Evolutionary conservation across 306 rosid species (phyloP), one percentile per base, ranked within the genome.

Genomic region (Malus asiatica): DNA sequence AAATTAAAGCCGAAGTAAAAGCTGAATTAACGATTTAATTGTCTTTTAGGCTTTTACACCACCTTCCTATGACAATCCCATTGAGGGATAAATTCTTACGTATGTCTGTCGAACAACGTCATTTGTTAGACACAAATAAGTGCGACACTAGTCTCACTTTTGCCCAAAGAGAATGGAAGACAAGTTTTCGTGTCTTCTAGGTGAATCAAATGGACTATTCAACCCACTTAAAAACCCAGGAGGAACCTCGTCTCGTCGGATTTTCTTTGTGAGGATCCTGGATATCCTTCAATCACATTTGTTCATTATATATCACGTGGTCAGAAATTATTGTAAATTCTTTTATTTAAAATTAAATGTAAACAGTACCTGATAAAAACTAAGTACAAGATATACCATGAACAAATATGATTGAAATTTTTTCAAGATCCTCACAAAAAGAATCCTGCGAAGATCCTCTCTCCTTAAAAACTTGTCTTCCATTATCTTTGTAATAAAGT

Each of bases 331-430:
- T 38, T 35, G 2, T 35, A 35, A 35, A 35, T 35, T 35, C 1
- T 35, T 35, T 1, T 6, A 38, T 38, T 38, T 7, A 6, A 38
- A 38, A 38, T 1, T 1, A 0, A 38, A 38, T 38, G 0, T 7
- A 38, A 1, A 38, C 2, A 7, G 0, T 1, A 38, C 0, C 0
- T 1, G 0, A 38, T 7, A 35, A 35, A 35, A 35, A 6, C 0
- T 35, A 0, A 35, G 0, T 0, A 0, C 0, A 35, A 0, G 0
- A 35, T 35, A 0, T 1, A 35, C 2, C 0, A 35, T 7, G 0
- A 35, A 35, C 0, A 0, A 7, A 35, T 7, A 0, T 35, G 1
- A 35, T 35, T 6, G 0, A 5, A 35, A 0, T 0, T 6, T 35
- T 7, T 7, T 4, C 0, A 0, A 0, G 0, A 1, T 35, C 0